Evolutionary conservation across 768 basidiomycete genomes (phyloP).

Genomic region (Tulasnella sp.): DNA sequence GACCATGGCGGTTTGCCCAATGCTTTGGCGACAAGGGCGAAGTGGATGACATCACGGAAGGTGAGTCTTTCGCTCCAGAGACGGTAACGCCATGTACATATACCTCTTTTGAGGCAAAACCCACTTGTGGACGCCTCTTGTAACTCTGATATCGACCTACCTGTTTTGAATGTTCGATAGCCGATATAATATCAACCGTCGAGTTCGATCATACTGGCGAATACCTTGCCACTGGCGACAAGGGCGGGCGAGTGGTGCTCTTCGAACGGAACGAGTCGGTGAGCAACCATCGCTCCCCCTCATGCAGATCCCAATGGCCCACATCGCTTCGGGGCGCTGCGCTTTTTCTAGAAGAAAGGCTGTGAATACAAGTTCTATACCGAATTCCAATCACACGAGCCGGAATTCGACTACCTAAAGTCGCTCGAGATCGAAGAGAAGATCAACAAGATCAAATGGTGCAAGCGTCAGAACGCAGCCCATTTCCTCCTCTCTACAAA

Average conservation of each 20-base stretch:
- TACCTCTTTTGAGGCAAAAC: no score
- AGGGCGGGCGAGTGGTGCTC: slow-evolving; percentile 95
- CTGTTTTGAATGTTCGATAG: slow-evolving; percentile 34
- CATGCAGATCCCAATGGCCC: no score
- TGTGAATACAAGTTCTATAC: slow-evolving; percentile 99
- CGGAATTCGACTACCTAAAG: slow-evolving; percentile 99
- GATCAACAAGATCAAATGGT: slow-evolving; percentile 99
- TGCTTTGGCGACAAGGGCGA: slow-evolving; percentile 99
- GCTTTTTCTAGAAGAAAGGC: slow-evolving; percentile 74
- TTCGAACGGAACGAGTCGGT: slow-evolving; percentile 98
- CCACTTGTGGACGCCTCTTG: background rate
- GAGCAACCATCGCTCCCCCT: no score
- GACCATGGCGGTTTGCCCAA: slow-evolving; percentile 97
- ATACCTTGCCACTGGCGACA: slow-evolving; percentile 98
- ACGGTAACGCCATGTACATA: background rate
- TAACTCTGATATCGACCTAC: slow-evolving; percentile 11
- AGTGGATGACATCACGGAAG: slow-evolving; percentile 99
- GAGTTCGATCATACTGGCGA: slow-evolving; percentile 99
- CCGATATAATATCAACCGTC: slow-evolving; percentile 99
- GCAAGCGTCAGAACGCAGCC: slow-evolving; percentile 92
- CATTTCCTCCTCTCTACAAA: slow-evolving; percentile 97
- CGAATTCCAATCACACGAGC: slow-evolving; percentile 98
- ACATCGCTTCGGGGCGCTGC: slow-evolving; percentile 12
- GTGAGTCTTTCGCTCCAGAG: slow-evolving; percentile 33
- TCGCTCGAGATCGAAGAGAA: slow-evolving; percentile 99